Percentiles rank a stretch among this genome's conserved stretches.
phyloP scores from a whole-genome alignment of 441 rosid genomes.

The Pelargonium cotyledonis region DNA sequence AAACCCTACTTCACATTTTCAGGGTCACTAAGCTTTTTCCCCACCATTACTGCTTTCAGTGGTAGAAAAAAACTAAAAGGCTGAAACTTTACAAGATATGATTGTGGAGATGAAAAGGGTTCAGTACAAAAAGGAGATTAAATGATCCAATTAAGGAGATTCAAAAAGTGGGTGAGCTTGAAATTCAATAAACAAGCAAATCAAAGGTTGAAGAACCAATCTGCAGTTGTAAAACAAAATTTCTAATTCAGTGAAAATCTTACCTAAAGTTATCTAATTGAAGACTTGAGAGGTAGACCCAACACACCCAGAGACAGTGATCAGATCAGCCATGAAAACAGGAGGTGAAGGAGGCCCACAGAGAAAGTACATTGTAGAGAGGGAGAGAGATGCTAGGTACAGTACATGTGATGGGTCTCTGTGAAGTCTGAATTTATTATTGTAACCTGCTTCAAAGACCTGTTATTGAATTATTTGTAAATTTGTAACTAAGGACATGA shows the following conservation, averaged over 20 bases:
- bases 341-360: conserved; percentile 15
- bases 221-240: neutral
- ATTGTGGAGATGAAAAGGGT: neutral
- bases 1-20: conserved; percentile 27
- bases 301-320: neutral
- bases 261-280: neutral
- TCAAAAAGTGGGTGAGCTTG: neutral
- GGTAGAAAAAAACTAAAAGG: conserved; percentile 19
- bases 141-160: conserved; percentile 24
- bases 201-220: conserved; percentile 18
- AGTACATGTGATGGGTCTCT: conserved; percentile 2
- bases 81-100: conserved; percentile 4
- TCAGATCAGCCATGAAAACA: conserved; percentile 18
- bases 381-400: neutral
- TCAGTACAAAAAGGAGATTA: conserved; percentile 7
- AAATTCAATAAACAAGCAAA: conserved; percentile 15
- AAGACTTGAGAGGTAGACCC: conserved; percentile 11
- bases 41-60: conserved; percentile 23
- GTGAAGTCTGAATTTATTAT: neutral
- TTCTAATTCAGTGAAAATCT: conserved; percentile 3
- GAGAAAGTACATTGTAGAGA: conserved; percentile 13
- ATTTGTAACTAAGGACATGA: no score
- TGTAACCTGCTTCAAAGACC: neutral
- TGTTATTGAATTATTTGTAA: no score
- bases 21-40: conserved; percentile 29